Percentiles rank a stretch among this genome's conserved stretches.
phyloP scores from a whole-genome alignment of 2,329 filamentous ascomycete genomes.

The Akanthomyces lecanii region DNA sequence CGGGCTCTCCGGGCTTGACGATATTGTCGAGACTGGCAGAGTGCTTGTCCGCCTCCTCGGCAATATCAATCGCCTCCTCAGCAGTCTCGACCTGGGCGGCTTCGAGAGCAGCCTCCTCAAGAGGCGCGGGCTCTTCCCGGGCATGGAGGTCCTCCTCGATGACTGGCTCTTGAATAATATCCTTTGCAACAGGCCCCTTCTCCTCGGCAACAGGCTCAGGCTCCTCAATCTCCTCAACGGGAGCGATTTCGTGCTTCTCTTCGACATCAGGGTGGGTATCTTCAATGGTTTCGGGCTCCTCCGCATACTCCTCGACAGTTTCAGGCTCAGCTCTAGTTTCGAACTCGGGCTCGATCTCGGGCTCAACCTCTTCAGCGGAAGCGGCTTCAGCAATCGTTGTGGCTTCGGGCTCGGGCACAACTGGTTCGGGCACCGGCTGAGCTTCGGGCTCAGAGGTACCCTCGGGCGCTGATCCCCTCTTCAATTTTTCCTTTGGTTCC shows the following conservation, averaged over 20 bases:
- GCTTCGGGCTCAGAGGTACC: neutral
- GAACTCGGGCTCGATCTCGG: slow-evolving; percentile 11
- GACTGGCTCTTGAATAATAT: neutral
- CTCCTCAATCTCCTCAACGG: slow-evolving; percentile 12
- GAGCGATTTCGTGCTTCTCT: slow-evolving; percentile 13
- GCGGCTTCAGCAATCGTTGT: neutral
- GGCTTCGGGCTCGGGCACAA: neutral
- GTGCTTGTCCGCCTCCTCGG: slow-evolving; percentile 14
- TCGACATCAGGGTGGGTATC: slow-evolving; percentile 6
- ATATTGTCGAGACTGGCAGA: neutral
- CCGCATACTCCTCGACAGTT: neutral
- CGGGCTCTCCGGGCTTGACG: slow-evolving; percentile 8
- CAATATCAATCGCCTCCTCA: slow-evolving; percentile 16
- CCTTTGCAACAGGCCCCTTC: slow-evolving; percentile 5
- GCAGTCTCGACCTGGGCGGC: slow-evolving; percentile 18
- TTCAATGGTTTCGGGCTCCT: slow-evolving; percentile 20
- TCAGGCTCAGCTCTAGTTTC: slow-evolving; percentile 3
- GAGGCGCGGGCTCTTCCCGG: neutral
- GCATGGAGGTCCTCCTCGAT: neutral
- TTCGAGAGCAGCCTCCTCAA: slow-evolving; percentile 18
- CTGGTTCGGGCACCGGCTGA: slow-evolving; percentile 4
- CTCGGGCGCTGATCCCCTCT: neutral
- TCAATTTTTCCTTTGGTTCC: neutral
- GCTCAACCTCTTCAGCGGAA: slow-evolving; percentile 16
- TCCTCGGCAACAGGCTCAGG: slow-evolving; percentile 1